Evolutionary conservation across 805 yeast genomes (phyloP).

Genomic region (Metschnikowia orientalis): DNA sequence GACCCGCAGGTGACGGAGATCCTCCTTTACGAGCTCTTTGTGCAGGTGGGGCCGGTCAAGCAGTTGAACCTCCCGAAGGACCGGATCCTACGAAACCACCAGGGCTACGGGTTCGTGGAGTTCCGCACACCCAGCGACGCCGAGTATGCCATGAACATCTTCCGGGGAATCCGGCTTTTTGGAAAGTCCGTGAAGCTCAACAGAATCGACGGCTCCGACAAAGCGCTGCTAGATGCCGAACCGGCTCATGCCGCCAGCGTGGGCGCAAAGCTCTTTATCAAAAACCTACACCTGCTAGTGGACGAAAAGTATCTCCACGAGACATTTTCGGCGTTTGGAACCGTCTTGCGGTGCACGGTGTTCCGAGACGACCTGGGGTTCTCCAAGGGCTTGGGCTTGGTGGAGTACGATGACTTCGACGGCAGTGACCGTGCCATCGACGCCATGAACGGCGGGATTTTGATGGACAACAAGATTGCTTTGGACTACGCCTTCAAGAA

Average conservation of each 20-base stretch:
- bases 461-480: constrained; percentile 60
- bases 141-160: constrained; percentile 58
- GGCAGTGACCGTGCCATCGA: constrained; percentile 68
- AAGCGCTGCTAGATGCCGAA: constrained; percentile 14
- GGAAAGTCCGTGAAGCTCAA: constrained; percentile 60
- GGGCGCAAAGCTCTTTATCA: constrained; percentile 51
- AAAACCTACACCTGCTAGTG: constrained; percentile 61
- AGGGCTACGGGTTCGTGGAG: constrained; percentile 87
- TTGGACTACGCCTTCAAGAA: constrained; percentile 73
- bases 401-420: constrained; percentile 60
- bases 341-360: constrained; percentile 45
- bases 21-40: constrained; percentile 72
- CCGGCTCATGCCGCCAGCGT: constrained; percentile 21
- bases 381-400: constrained; percentile 62
- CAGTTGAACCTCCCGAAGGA: constrained; percentile 76
- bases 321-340: constrained; percentile 69
- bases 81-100: constrained; percentile 62
- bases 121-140: constrained; percentile 57
- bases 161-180: constrained; percentile 58
- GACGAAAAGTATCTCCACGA: constrained; percentile 54
- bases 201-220: constrained; percentile 33
- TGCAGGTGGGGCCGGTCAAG: constrained; percentile 78
- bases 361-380: constrained; percentile 48
- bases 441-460: constrained; percentile 60
- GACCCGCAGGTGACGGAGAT: constrained; percentile 71